Percentiles rank a stretch among this genome's conserved stretches.
Evolutionary conservation across 768 basidiomycete species (phyloP).

Genomic region (Grammothele lineata): DNA sequence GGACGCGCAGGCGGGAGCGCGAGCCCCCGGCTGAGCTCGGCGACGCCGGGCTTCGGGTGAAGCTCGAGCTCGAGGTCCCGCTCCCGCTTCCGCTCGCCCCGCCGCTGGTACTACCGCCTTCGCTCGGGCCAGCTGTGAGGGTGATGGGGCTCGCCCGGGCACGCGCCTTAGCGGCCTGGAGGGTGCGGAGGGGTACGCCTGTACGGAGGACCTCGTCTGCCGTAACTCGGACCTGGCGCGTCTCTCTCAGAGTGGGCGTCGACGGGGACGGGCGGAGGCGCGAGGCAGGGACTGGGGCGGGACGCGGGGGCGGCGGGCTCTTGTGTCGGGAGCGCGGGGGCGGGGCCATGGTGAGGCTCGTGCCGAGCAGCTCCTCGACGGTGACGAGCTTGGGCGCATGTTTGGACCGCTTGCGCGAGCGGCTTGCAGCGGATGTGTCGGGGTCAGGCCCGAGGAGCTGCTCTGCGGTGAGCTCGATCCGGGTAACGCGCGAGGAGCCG

Average conservation of each 20-base stretch:
- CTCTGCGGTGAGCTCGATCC: constrained; percentile 10
- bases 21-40: too few species aligned
- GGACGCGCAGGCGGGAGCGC: constrained; percentile 42
- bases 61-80: too few species aligned
- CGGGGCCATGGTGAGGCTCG: constrained; percentile 12
- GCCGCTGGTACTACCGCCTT: too few species aligned
- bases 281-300: background rate
- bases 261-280: background rate
- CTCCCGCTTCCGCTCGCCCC: too few species aligned
- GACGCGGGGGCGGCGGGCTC: background rate
- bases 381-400: constrained; percentile 5
- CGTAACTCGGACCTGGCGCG: constrained; percentile 4
- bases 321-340: background rate
- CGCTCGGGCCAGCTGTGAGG: too few species aligned
- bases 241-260: background rate
- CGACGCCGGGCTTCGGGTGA: too few species aligned
- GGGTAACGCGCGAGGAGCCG: background rate
- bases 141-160: background rate
- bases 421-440: background rate
- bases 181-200: constrained; percentile 11
- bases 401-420: constrained; percentile 2
- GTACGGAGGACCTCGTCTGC: constrained; percentile 14
- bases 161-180: constrained; percentile 12
- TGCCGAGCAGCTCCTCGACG: constrained; percentile 11
- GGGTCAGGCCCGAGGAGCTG: constrained; percentile 13